Conservation (phyloP, 345 rosid genomes). For the Crucihimalaya himalaica region DNA sequence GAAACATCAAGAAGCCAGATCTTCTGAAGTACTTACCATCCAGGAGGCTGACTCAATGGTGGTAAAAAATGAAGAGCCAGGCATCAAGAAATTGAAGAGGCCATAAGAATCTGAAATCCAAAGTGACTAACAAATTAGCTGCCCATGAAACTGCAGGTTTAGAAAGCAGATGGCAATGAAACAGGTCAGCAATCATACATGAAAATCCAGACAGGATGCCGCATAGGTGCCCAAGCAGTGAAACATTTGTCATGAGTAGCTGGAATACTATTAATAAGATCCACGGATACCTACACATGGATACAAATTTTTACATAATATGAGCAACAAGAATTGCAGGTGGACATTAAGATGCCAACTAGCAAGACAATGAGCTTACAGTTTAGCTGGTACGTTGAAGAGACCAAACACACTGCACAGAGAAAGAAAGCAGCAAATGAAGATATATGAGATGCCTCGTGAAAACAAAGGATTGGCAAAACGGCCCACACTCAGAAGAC, state of each 20-base stretch:
- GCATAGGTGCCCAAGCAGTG: slow-evolving; percentile 92
- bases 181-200: slow-evolving; percentile 50
- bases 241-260: slow-evolving; percentile 89
- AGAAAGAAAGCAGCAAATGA: slow-evolving; percentile 21
- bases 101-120: slow-evolving; percentile 74
- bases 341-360: not conserved
- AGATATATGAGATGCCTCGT: slow-evolving; percentile 10
- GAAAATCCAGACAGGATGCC: slow-evolving; percentile 98
- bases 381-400: slow-evolving; percentile 90
- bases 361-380: slow-evolving; percentile 51
- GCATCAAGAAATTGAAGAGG: slow-evolving; percentile 74
- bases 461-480: not conserved
- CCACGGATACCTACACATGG: slow-evolving; percentile 78
- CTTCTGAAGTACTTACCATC: slow-evolving; percentile 62
- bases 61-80: slow-evolving; percentile 85
- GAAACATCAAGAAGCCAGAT: not conserved
- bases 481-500: not conserved
- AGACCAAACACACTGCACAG: slow-evolving; percentile 94
- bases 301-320: slow-evolving; percentile 20
- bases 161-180: not conserved
- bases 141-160: slow-evolving; percentile 8
- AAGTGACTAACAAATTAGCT: slow-evolving; percentile 21
- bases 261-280: slow-evolving; percentile 76
- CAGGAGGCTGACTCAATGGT: slow-evolving; percentile 75
- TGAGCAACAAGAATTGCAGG: slow-evolving; percentile 10